Evolutionary conservation across 106 monocot species (phyloP).

Genomic region (Dioscorea zingiberensis): DNA sequence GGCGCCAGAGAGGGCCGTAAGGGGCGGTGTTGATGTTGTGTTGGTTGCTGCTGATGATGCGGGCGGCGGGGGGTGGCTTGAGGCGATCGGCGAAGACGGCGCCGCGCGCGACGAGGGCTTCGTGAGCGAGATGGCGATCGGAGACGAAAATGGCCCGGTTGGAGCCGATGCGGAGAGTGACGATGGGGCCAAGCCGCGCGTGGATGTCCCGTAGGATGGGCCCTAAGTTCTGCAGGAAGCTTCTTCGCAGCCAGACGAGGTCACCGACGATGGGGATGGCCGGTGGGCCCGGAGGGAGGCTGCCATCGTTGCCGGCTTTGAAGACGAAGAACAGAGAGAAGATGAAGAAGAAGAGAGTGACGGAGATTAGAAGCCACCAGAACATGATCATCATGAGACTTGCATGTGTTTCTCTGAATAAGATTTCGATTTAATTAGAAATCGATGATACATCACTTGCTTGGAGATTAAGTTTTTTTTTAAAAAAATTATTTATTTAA

Average conservation of each 20-base stretch:
- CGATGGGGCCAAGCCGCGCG: slow-evolving; percentile 18
- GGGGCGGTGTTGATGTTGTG: slow-evolving; percentile 4
- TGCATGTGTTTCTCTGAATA: too few relatives aligned
- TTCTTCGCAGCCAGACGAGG: not conserved
- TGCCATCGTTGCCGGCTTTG: not conserved
- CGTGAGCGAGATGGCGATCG: slow-evolving; percentile 10
- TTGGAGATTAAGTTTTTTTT: too few relatives aligned
- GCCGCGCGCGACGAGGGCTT: slow-evolving; percentile 15
- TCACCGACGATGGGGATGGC: slow-evolving; percentile 10
- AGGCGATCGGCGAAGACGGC: slow-evolving; percentile 5
- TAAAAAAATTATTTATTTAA: too few relatives aligned
- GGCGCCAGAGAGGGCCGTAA: slow-evolving; percentile 6
- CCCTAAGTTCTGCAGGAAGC: slow-evolving; percentile 14
- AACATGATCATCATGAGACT: not conserved
- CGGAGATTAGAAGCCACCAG: slow-evolving; percentile 4
- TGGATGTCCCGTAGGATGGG: slow-evolving; percentile 10
- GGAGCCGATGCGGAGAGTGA: slow-evolving; percentile 11
- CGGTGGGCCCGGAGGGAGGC: slow-evolving; percentile 13
- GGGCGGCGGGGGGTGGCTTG: not conserved
- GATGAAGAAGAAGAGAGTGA: not conserved
- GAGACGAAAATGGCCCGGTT: slow-evolving; percentile 20
- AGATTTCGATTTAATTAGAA: too few relatives aligned
- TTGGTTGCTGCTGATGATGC: not conserved
- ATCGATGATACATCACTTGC: too few relatives aligned
- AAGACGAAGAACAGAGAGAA: not conserved